Evolutionary conservation across 257 asterid species (phyloP).

Genomic region (Haberlea rhodopensis): DNA sequence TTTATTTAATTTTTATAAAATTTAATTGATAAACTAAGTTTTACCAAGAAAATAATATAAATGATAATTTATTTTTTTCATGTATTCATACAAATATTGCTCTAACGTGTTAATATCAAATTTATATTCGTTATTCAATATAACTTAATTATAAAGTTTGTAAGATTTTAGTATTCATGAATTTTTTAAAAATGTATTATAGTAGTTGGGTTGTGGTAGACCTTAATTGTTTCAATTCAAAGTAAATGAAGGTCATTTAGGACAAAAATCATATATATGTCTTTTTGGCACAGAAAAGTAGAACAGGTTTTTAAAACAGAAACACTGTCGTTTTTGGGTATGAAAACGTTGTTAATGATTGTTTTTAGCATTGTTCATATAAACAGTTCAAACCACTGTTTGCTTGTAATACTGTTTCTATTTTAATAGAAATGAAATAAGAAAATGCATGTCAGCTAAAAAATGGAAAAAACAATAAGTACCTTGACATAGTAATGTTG

Average conservation of each 20-base stretch:
- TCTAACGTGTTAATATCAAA: too few relatives aligned
- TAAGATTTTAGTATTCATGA: not conserved
- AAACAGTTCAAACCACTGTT: slow-evolving; percentile 15
- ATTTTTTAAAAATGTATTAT: too few relatives aligned
- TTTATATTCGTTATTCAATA: too few relatives aligned
- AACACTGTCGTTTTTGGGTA: not conserved
- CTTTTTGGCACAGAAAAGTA: too few relatives aligned
- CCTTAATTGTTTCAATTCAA: not conserved
- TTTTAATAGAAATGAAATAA: slow-evolving; percentile 4
- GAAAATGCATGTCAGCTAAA: not conserved
- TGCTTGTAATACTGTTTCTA: slow-evolving; percentile 13
- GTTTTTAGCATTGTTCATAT: not conserved
- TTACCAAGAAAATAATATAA: not conserved
- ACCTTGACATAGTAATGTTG: slow-evolving; percentile 56
- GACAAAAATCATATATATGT: not conserved
- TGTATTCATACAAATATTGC: too few relatives aligned
- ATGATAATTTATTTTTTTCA: not conserved
- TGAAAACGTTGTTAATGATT: not conserved
- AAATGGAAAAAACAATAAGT: slow-evolving; percentile 13
- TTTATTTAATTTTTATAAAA: too few relatives aligned
- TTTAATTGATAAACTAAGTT: too few relatives aligned
- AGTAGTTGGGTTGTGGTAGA: not conserved
- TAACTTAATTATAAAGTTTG: too few relatives aligned
- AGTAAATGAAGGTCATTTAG: not conserved
- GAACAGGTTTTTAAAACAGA: not conserved